Percentiles rank a stretch among this genome's conserved stretches.
Evolutionary conservation across 257 asterid species (phyloP).

Genomic region (Leonotis leonurus): DNA sequence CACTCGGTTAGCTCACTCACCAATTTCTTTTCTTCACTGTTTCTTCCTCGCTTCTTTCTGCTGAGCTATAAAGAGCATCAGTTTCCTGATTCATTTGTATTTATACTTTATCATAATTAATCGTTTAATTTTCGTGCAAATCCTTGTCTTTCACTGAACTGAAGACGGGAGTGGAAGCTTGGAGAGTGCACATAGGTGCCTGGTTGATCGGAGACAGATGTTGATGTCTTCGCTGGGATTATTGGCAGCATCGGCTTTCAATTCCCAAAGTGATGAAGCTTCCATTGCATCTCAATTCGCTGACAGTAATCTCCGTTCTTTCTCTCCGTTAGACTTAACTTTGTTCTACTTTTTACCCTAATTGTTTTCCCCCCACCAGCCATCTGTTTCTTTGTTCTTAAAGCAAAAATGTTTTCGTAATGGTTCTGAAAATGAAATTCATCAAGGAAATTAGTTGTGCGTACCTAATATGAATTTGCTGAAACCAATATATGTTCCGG

Average conservation of each 20-base stretch:
- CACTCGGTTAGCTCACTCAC: slow-evolving; percentile 21
- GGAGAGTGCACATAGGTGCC: slow-evolving; percentile 18
- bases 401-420: neutral
- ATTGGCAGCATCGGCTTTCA: slow-evolving; percentile 27
- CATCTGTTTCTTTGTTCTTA: neutral
- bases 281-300: slow-evolving; percentile 65
- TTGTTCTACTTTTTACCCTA: neutral
- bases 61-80: neutral
- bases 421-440: neutral
- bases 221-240: slow-evolving; percentile 53
- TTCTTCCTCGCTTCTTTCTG: neutral
- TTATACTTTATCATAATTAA: neutral
- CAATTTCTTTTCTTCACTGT: neutral
- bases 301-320: slow-evolving; percentile 54
- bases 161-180: slow-evolving; percentile 34
- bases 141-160: neutral
- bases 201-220: slow-evolving; percentile 52
- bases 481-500: neutral
- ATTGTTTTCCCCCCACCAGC: neutral
- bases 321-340: neutral
- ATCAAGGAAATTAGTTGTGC: neutral
- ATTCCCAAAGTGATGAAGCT: slow-evolving; percentile 25
- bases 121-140: neutral
- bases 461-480: neutral
- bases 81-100: neutral